Evolutionary conservation across 768 basidiomycete genomes (phyloP), one percentile per base, ranked within the genome.

Genomic region (Imleria badia): DNA sequence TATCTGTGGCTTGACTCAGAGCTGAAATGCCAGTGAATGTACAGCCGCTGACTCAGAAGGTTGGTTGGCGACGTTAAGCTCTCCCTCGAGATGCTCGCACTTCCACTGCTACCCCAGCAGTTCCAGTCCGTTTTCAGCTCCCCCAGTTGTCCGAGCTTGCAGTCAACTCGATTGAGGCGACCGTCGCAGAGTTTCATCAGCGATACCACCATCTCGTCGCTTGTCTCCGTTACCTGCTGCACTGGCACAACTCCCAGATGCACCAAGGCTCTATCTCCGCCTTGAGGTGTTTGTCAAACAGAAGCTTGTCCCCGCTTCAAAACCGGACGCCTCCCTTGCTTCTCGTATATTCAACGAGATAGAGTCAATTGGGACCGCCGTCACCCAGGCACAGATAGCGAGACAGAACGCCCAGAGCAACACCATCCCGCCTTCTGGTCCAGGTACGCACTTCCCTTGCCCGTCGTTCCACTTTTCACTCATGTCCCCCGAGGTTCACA

Each of bases 161-260:
- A n/a, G n/a, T 82, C 3, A 76, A 74, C 51, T 81, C 76, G 47
- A 75, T 91, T 30, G 91, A 94, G 66, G 71, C 78, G 1, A 78
- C 88, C 19, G 68, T 94, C 14, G 76, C 84, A 34, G 78, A 83
- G 58, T 89, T 82, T 59, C 89, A 95, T 66, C 75, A 77, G 53
- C 78, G 85, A 38, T 81, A 92, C 7, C 81, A 87, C 33, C 77
- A 84, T 50, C 77, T 91, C 20, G 83, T 86, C 38, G 86, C 89
- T 39, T 91, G 82, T 55, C 65, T 94, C 46, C 78, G 82, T 19
- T 82, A 80, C 64, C 76, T 6, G 81, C 85, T 1, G 80, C 81
- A 54, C 69, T 75, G 1, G 78, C 79, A 0, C 74, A 79, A 12
- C 53, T 65, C 1, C 74, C 75, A 0, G 77, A 78, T 36, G 66